Evolutionary conservation across 768 basidiomycete species (phyloP).

Genomic region (Boletus coccyginus): DNA sequence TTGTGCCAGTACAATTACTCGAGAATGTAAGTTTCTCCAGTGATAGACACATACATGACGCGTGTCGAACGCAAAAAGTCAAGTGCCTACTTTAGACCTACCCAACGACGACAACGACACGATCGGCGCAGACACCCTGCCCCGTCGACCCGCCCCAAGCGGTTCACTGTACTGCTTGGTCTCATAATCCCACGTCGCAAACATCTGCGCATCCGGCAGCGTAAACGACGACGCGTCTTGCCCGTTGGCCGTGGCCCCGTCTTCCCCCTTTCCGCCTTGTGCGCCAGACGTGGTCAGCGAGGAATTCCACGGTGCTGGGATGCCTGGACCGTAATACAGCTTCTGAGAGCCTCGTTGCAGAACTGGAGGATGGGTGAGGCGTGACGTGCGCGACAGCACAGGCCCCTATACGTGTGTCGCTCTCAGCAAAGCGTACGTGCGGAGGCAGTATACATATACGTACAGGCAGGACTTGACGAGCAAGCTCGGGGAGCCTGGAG

Average conservation of each 20-base stretch:
- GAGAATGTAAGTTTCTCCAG: too few species aligned
- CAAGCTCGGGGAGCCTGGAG: constrained; percentile 64
- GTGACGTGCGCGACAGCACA: constrained; percentile 57
- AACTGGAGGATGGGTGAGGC: constrained; percentile 63
- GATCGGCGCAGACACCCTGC: constrained; percentile 17
- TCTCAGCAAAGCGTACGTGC: background rate
- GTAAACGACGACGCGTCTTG: constrained; percentile 30
- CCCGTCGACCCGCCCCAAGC: constrained; percentile 30
- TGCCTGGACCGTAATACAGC: constrained; percentile 39
- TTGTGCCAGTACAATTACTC: too few species aligned
- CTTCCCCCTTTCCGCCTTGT: constrained; percentile 27
- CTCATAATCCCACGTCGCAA: constrained; percentile 51
- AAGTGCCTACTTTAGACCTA: constrained; percentile 21
- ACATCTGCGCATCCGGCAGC: constrained; percentile 48
- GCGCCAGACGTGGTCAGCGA: constrained; percentile 16
- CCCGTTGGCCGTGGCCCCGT: constrained; percentile 15
- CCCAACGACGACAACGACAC: constrained; percentile 22
- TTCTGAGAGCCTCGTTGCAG: constrained; percentile 47
- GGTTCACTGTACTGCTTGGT: constrained; percentile 41
- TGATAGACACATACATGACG: background rate
- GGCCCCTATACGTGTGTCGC: constrained; percentile 42
- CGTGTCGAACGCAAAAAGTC: background rate
- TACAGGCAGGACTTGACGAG: constrained; percentile 66
- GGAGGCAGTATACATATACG: constrained; percentile 23
- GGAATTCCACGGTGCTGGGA: constrained; percentile 46